Evolutionary conservation across 2,329 filamentous ascomycete genomes (phyloP).

Genomic region (Diplodia seriata): DNA sequence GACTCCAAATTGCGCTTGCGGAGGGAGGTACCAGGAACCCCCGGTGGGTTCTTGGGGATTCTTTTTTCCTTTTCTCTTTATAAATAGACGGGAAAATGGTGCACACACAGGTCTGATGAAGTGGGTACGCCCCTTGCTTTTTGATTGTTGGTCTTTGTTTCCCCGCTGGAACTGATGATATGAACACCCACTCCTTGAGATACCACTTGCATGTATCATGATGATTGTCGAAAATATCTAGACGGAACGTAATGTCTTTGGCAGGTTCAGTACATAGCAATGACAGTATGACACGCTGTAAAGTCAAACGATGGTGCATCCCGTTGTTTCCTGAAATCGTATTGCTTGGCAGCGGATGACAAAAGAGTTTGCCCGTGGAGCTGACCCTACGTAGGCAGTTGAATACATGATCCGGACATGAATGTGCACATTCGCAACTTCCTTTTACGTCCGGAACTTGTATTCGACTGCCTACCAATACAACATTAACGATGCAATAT

Average conservation of each 20-base stretch:
- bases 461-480: too few relatives aligned
- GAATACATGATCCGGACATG: too few relatives aligned
- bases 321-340: background rate
- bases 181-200: constrained; percentile 18
- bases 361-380: too few relatives aligned
- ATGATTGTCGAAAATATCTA: background rate
- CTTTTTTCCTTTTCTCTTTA: background rate
- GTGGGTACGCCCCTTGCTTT: constrained; percentile 6
- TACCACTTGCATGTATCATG: constrained; percentile 9
- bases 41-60: background rate
- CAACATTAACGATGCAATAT: too few relatives aligned
- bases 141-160: background rate
- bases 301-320: background rate
- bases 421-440: too few relatives aligned
- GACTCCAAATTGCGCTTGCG: background rate
- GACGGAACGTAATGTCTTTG: constrained; percentile 25
- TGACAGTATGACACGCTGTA: background rate
- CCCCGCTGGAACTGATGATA: background rate
- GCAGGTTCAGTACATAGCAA: constrained; percentile 3
- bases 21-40: background rate
- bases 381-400: too few relatives aligned
- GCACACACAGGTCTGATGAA: constrained; percentile 2
- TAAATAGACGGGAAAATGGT: constrained; percentile 18
- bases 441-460: too few relatives aligned
- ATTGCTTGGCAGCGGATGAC: background rate